A percentile compares a stretch with the other conserved stretches of the same genome.
Evolutionary conservation across 1,139 yeast genomes (phyloP).

Genomic region (Blastobotrys serpentis): DNA sequence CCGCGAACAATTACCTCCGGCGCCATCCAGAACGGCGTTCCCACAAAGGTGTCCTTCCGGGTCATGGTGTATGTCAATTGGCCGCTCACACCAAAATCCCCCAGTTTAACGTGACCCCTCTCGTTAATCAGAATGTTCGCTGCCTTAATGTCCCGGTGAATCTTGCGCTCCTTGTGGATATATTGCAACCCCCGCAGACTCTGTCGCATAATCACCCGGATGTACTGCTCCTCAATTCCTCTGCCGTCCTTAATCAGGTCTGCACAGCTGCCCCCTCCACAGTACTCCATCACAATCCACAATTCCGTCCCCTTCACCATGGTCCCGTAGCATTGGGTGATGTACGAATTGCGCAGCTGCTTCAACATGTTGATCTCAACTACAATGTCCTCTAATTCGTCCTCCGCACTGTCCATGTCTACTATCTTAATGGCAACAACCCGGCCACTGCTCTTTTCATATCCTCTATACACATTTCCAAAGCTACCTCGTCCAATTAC

Average conservation of each 20-base stretch:
- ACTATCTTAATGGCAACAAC: conserved; percentile 77
- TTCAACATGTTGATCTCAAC: conserved; percentile 77
- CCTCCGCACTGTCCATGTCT: conserved; percentile 66
- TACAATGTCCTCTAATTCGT: conserved; percentile 64
- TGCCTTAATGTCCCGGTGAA: conserved; percentile 82
- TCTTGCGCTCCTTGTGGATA: conserved; percentile 70
- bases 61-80: conserved; percentile 74
- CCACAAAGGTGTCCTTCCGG: conserved; percentile 82
- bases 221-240: conserved; percentile 21
- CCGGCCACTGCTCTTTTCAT: conserved; percentile 36
- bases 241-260: conserved; percentile 46
- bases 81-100: conserved; percentile 94
- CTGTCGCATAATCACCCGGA: conserved; percentile 43
- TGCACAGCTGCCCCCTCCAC: conserved; percentile 89
- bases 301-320: conserved; percentile 60
- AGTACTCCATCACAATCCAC: conserved; percentile 91
- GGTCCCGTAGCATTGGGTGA: conserved; percentile 60
- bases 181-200: conserved; percentile 64
- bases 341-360: conserved; percentile 58
- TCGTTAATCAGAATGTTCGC: conserved; percentile 68
- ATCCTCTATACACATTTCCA: conserved; percentile 80
- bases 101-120: conserved; percentile 74
- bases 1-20: conserved; percentile 84
- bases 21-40: conserved; percentile 99
- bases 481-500: conserved; percentile 83